phyloP scores from a whole-genome alignment of 176 grass and related monocot species.

The Rhynchospora pubera region DNA sequence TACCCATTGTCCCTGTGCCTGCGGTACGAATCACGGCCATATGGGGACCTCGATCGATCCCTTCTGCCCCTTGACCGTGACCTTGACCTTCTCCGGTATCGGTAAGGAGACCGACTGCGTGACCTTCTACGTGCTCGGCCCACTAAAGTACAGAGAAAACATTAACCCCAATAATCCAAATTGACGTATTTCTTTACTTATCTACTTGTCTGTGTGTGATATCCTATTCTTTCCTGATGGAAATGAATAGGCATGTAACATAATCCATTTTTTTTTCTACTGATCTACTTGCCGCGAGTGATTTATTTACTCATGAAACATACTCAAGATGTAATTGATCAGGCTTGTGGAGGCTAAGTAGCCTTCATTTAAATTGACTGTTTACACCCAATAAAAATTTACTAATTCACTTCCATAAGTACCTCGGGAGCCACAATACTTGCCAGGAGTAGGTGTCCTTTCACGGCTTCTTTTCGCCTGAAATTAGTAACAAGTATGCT shows the following conservation, averaged over 20 bases:
- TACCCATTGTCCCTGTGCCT: conserved; percentile 17
- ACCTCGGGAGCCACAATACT: conserved; percentile 72
- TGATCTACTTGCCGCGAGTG: too few species aligned
- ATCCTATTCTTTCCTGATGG: background rate
- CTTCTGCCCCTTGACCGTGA: conserved; percentile 34
- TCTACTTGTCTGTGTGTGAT: background rate
- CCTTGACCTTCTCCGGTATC: conserved; percentile 31
- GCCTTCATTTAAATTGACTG: background rate
- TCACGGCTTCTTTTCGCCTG: conserved; percentile 90
- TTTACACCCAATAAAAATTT: background rate
- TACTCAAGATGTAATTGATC: background rate
- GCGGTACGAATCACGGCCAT: background rate
- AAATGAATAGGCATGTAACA: too few species aligned
- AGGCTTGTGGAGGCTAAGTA: background rate
- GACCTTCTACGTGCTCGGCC: conserved; percentile 26
- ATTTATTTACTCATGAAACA: background rate
- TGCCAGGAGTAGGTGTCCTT: conserved; percentile 90
- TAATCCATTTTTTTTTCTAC: too few species aligned
- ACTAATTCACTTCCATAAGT: conserved; percentile 12
- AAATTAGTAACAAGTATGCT: conserved; percentile 13
- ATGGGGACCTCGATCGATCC: conserved; percentile 19
- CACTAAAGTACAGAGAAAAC: conserved; percentile 11
- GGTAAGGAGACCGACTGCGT: conserved; percentile 50
- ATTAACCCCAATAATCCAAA: background rate
- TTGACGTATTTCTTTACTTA: background rate